Evolutionary conservation across 345 rosid genomes (phyloP), one percentile per base, ranked within the genome.

Genomic region (Chamaenerion angustifolium): DNA sequence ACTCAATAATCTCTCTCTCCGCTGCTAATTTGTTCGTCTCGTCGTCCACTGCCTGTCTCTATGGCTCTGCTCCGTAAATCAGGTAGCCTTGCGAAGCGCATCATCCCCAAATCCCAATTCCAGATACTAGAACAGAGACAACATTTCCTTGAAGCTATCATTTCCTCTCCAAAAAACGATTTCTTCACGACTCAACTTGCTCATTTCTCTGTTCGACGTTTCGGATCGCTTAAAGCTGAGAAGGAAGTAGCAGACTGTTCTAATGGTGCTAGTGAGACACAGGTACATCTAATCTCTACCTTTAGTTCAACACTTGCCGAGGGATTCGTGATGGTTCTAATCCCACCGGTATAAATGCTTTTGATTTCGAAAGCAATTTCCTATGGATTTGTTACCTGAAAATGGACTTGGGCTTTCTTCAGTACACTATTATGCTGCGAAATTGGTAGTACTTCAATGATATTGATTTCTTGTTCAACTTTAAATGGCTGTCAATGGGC

Each of bases 181-280:
- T 41, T 43, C 53, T 51, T 48, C 43, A 52, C 14, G 42, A 48
- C 27, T 66, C 63, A 68, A 44, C 1, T 41, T 12, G 27, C 54
- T 46, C 61, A 49, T 51, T 52, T 53, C 52, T 18, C 46, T 14
- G 0, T 47, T 60, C 53, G 59, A 43, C 67, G 71, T 8, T 67
- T 70, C 58, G 52, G 63, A 23, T 66, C 78, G 16, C 42, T 45
- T 52, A 42, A 48, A 52, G 54, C 72, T 16, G 66, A 47, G 41
- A 73, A 52, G 8, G 57, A 44, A 31, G 37, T 31, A 43, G 21
- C 57, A 43, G 61, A 61, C 44, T 51, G 46, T 17, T 2, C 25
- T 3, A 1, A 4, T 13, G 40, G 23, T 42, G 45, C 15, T 21
- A 49, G 52, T 19, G 51, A 21, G 21, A 19, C 46, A 13, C 61